Evolutionary conservation across 306 rosid genomes (phyloP), one percentile per base, ranked within the genome.

Genomic region (Castanea crenata): DNA sequence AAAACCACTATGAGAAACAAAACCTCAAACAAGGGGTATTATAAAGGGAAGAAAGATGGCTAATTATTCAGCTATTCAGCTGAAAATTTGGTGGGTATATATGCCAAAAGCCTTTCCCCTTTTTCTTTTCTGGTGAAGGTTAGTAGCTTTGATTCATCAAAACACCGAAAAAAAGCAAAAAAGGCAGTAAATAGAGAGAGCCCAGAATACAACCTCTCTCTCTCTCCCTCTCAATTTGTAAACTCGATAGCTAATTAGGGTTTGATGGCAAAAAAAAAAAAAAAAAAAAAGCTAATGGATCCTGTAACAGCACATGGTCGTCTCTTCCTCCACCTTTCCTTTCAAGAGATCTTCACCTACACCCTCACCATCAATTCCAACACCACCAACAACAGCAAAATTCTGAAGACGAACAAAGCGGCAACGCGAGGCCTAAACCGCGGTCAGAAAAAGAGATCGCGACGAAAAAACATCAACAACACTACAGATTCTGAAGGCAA

Each of bases 221-320:
- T 31, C 32, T 73, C 75, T 58, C 52, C n/a, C n/a, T 58, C 79
- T 71, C 78, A 76, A 57, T 80, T 29, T 27, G 41, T 29, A 29
- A 29, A 5, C 25, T 34, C 44, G 75, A 41, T 41, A 54, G 71
- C 55, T 34, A 41, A 52, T 56, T 55, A 74, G 75, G 79, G 82
- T 82, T 79, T 80, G 74, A 31, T n/a, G 25, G 7, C 14, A 46
- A 14, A n/a, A 20, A 25, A 67, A n/a, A n/a, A n/a, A n/a, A n/a
- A n/a, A n/a, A n/a, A n/a, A n/a, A 10, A 15, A 20, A 5, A 56
- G 34, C 38, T 62, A 63, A 89, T 93, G 99, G 98, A 95, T 87
- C 97, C 91, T 49, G 91, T 92, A 38, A 76, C 92, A 31, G 97
- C 97, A 44, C 97, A 88, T 44, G 99, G 98, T 13, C 94, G 97